Percentiles rank a stretch among this genome's conserved stretches.
Evolutionary conservation across 2,329 filamentous ascomycete genomes (phyloP).

Genomic region (Coniochaeta sp.): DNA sequence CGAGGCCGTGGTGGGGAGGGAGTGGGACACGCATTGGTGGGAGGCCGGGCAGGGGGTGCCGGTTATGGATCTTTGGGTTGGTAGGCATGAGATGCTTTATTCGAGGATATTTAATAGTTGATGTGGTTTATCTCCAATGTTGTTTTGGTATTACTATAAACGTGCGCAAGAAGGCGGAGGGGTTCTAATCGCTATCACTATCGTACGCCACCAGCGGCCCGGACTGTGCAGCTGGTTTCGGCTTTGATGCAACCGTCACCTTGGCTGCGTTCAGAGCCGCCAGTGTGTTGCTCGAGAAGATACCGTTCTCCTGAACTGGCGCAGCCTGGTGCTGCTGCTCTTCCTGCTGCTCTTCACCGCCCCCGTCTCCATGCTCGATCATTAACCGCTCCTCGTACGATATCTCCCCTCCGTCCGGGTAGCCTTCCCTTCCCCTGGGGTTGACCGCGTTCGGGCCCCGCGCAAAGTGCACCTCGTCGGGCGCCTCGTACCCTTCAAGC

Average conservation of each 20-base stretch:
- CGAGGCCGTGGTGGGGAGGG: constrained; percentile 47
- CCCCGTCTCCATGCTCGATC: constrained; percentile 48
- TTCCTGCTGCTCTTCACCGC: constrained; percentile 23
- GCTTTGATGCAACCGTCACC: constrained; percentile 46
- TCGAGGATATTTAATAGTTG: constrained; percentile 82
- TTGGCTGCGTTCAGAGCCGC: constrained; percentile 63
- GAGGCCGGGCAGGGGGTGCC: constrained; percentile 70
- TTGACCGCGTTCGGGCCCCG: constrained; percentile 64
- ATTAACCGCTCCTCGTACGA: constrained; percentile 55
- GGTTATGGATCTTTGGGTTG: constrained; percentile 75
- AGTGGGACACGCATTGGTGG: constrained; percentile 52
- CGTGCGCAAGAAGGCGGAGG: neutral
- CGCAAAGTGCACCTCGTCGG: constrained; percentile 89
- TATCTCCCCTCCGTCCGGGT: constrained; percentile 37
- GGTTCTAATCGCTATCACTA: constrained; percentile 53
- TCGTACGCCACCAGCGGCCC: constrained; percentile 83
- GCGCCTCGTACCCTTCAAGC: constrained; percentile 84
- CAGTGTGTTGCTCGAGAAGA: constrained; percentile 77
- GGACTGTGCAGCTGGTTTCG: constrained; percentile 42
- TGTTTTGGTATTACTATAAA: constrained; percentile 9
- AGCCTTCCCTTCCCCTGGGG: constrained; percentile 48
- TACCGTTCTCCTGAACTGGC: constrained; percentile 44
- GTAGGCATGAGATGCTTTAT: constrained; percentile 75
- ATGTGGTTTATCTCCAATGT: neutral
- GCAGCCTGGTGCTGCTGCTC: constrained; percentile 29